Base-by-base conservation (phyloP, 2,329 filamentous ascomycete species). In the Coleophoma cylindrospora region DNA sequence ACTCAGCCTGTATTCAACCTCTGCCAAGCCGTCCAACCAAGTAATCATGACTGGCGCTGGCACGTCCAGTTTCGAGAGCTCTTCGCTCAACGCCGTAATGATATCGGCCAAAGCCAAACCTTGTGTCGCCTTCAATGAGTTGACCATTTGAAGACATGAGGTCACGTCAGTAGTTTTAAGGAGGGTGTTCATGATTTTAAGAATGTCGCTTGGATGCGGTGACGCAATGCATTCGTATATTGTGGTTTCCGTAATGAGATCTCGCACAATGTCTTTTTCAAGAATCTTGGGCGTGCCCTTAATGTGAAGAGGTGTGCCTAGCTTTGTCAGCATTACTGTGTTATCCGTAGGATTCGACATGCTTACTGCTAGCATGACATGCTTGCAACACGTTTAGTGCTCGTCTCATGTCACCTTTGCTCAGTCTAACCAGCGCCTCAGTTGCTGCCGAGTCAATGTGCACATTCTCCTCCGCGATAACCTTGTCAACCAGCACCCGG, bases 171-270 rank as follows among this genome's bases (percentile, higher is more conserved):
- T 81, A 2, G 89, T 96, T 49, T 80, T 84, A 27, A 97, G 79
- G 33, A 99, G 77, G 0, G 90, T 95, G 57, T 86, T 80, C 57
- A 91, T 77, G 48, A 99, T 97, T 60, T 87, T 83, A 57, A 81
- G 79, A 63, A 97, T 90, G 61, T 96, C 92, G 21, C 86, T 83
- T 1, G 94, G 94, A 58, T 95, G 91, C 4, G 94, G 94, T 2
- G 92, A 92, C 9, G 94, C 94, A 64, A 99, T 95, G 69, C 94
- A 99, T 69, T 91, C 91, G 75, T 96, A 99, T 64, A 99, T 97
- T 8, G 84, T 86, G 17, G 89, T 90, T 66, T 96, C 87, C 34
- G 88, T 96, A 58, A 96, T 96, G 58, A 89, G 81, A 52, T 97
- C 92, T 38, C 90, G 80, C 49, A 86, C 76, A 27, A 91, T 82